Conservation (phyloP, 768 basidiomycete genomes). For the Psilocybe cyanescens region DNA sequence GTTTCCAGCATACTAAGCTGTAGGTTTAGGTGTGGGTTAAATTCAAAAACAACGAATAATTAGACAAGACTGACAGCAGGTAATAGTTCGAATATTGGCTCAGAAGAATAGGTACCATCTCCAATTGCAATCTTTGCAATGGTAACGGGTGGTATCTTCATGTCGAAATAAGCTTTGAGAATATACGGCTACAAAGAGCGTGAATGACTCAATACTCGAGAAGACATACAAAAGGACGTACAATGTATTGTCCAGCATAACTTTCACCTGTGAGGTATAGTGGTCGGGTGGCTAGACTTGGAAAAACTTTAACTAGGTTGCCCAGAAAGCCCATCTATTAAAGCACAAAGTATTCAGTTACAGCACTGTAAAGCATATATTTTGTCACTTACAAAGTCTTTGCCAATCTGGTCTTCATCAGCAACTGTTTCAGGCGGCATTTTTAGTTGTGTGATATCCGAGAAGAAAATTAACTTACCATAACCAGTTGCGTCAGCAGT, state of each 20-base stretch:
- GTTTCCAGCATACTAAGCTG: conserved; percentile 67
- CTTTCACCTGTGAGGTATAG: conserved; percentile 74
- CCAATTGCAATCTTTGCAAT: conserved; percentile 74
- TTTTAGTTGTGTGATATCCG: not conserved
- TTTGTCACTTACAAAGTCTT: conserved; percentile 48
- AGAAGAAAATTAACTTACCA: conserved; percentile 38
- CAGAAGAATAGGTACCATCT: conserved; percentile 62
- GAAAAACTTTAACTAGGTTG: conserved; percentile 78
- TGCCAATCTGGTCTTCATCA: conserved; percentile 69
- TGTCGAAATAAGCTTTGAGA: conserved; percentile 68
- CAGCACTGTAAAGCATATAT: not conserved
- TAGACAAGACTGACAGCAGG: conserved; percentile 50
- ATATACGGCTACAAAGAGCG: conserved; percentile 68
- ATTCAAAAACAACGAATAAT: not conserved
- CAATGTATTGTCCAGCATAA: conserved; percentile 76
- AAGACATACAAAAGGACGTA: conserved; percentile 31
- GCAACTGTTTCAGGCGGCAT: conserved; percentile 37
- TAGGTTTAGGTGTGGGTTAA: conserved; percentile 1
- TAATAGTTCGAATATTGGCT: conserved; percentile 50
- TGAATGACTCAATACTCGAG: not conserved
- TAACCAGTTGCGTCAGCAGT: conserved; percentile 67
- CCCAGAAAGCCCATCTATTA: conserved; percentile 69
- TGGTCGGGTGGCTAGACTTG: conserved; percentile 66
- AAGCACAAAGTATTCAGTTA: too few relatives aligned
- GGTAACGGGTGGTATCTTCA: conserved; percentile 66